Conservation (phyloP, 2,329 filamentous ascomycete species). For the Curvularia verruculosa region DNA sequence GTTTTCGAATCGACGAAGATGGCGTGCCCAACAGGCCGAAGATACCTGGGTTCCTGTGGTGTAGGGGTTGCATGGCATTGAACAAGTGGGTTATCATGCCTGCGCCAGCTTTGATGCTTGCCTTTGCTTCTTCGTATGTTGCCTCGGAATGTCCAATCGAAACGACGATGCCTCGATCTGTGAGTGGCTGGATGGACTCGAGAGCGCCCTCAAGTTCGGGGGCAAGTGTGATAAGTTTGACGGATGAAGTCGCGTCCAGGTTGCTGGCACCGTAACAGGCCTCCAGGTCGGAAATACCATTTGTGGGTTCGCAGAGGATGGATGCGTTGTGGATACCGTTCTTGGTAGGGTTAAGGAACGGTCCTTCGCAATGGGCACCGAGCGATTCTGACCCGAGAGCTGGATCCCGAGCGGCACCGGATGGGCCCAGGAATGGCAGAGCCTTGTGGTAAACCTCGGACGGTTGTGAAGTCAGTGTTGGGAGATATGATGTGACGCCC, state of each 20-base stretch:
- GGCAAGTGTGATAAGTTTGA: slow-evolving; percentile 85
- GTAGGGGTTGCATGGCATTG: slow-evolving; percentile 90
- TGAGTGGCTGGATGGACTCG: slow-evolving; percentile 70
- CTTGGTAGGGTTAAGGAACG: slow-evolving; percentile 81
- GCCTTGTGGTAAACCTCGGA: slow-evolving; percentile 82
- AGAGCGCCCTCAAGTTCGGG: slow-evolving; percentile 77
- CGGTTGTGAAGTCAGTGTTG: slow-evolving; percentile 81
- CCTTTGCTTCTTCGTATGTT: slow-evolving; percentile 79
- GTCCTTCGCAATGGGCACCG: slow-evolving; percentile 89
- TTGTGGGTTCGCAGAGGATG: slow-evolving; percentile 68
- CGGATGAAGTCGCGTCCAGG: slow-evolving; percentile 55
- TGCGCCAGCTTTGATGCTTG: slow-evolving; percentile 74
- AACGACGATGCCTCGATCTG: slow-evolving; percentile 70
- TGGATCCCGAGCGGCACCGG: slow-evolving; percentile 64
- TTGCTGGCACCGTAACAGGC: slow-evolving; percentile 76
- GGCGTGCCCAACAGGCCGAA: slow-evolving; percentile 77
- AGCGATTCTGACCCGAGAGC: slow-evolving; percentile 81
- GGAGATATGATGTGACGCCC: slow-evolving; percentile 86
- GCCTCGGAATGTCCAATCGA: slow-evolving; percentile 88
- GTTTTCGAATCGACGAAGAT: slow-evolving; percentile 54
- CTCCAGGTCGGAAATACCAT: slow-evolving; percentile 69
- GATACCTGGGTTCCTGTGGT: slow-evolving; percentile 89
- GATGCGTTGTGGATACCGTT: slow-evolving; percentile 84
- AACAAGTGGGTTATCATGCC: slow-evolving; percentile 93
- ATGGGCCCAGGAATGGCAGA: slow-evolving; percentile 78